phyloP scores from a whole-genome alignment of 192 early-diverging fungal genomes.

The Geranomyces michiganensis region DNA sequence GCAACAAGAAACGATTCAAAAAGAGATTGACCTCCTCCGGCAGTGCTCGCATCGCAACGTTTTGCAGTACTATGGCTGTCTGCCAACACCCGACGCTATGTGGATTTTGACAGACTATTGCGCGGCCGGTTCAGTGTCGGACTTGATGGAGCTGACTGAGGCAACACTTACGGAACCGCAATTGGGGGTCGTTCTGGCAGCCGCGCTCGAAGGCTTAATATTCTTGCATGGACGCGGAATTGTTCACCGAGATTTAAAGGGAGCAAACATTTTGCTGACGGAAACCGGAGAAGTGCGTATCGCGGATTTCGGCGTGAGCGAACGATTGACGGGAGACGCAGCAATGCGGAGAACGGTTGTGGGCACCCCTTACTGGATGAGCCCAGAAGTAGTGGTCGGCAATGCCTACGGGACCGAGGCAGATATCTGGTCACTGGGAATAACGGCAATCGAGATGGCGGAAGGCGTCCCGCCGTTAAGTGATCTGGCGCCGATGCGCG shows the following conservation, averaged over 20 bases:
- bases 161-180: conserved; percentile 38
- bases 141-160: conserved; percentile 43
- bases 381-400: conserved; percentile 55
- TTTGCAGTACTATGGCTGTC: conserved; percentile 52
- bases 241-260: conserved; percentile 43
- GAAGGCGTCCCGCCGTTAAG: conserved; percentile 58
- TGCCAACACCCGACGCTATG: conserved; percentile 36
- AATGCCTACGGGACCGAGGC: conserved; percentile 53
- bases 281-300: conserved; percentile 38
- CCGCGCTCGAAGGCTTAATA: conserved; percentile 44
- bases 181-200: conserved; percentile 34
- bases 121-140: conserved; percentile 47
- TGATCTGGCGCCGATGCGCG: conserved; percentile 47
- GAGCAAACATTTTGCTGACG: conserved; percentile 46
- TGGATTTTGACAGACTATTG: conserved; percentile 57
- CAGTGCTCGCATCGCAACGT: conserved; percentile 47
- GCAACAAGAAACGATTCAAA: conserved; percentile 39
- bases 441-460: conserved; percentile 64
- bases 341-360: conserved; percentile 34
- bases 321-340: conserved; percentile 32
- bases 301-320: conserved; percentile 47
- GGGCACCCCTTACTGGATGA: conserved; percentile 52
- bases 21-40: conserved; percentile 51
- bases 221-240: conserved; percentile 43
- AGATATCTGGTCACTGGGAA: conserved; percentile 64